Conservation (phyloP, 495 filamentous ascomycete genomes). For the Talaromyces wortmannii region DNA sequence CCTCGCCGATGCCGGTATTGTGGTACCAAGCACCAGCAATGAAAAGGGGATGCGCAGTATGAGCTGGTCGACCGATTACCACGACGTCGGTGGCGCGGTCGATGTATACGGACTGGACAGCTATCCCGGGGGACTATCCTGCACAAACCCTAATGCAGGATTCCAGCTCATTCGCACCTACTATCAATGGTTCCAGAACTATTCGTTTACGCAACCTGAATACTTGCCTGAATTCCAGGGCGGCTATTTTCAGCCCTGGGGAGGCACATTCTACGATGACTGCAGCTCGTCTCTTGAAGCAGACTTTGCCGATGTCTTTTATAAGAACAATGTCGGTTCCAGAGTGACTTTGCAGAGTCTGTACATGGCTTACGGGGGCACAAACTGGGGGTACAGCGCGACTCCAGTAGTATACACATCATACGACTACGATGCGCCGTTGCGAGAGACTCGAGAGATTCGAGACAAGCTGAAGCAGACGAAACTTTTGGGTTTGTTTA, state of each 20-base stretch:
- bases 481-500: constrained; percentile 49
- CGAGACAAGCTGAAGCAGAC: constrained; percentile 43
- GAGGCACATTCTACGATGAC: constrained; percentile 39
- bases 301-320: constrained; percentile 48
- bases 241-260: constrained; percentile 48
- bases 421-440: constrained; percentile 32
- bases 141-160: constrained; percentile 40
- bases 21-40: constrained; percentile 46
- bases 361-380: constrained; percentile 53
- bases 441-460: constrained; percentile 38
- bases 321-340: constrained; percentile 49
- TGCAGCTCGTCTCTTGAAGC: constrained; percentile 40
- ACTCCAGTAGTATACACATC: constrained; percentile 44
- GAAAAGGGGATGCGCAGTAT: constrained; percentile 42
- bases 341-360: constrained; percentile 40
- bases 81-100: constrained; percentile 47
- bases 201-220: constrained; percentile 45
- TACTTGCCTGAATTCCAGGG: constrained; percentile 48
- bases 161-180: constrained; percentile 46
- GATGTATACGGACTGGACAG: constrained; percentile 50
- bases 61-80: constrained; percentile 50
- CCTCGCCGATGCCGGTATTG: constrained; percentile 37
- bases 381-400: constrained; percentile 47
- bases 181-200: constrained; percentile 52
- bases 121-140: constrained; percentile 48